Base-by-base conservation (phyloP, 2,329 filamentous ascomycete genomes). In the Scolecobasidium constrictum region DNA sequence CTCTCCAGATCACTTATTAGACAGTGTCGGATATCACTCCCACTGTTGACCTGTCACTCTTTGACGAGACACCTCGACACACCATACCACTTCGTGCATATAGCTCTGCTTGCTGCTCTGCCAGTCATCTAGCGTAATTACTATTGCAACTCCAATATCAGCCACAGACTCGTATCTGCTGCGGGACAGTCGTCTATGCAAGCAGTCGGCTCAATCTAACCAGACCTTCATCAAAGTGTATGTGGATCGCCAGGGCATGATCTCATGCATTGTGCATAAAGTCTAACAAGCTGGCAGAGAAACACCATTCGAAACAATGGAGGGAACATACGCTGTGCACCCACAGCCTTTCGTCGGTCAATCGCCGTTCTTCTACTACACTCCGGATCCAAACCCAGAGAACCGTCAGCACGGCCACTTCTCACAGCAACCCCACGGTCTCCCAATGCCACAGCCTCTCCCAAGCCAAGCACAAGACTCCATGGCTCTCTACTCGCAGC, bases 331-430 rank as follows among this genome's bases (percentile, higher is more conserved):
- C 55, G 59, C 65, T 49, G 65, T 69, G 55, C 64, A 66, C 57
- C 59, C 64, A 46, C 50, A 65, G 52, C 63, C 67, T 62, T 62
- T 73, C 55, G 77, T 84, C 71, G 78, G 73, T 48, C 81, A 84
- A 65, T 76, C 80, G 51, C 71, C 83, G 46, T 93, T 87, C 71
- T 88, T 84, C 74, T 92, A 88, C 72, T 94, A 90, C 70, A 81
- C 78, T 56, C 78, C 83, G 51, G 84, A 92, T 53, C 73, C 81
- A 50, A 79, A 77, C 61, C 70, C 77, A 49, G 82, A 87, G 59
- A 73, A 74, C 56, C 74, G 80, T 56, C 82, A 83, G 58, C 81
- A 88, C 64, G 78, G 78, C 43, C 80, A 85, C 64, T 88, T 86
- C 69, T 75, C 79, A 50, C 74, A 48, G 48, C 73, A 77, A 58